Percentiles rank a stretch among this genome's conserved stretches.
These are phyloP conservation scores for Fusarium sp. DNA, from an alignment of 2,329 filamentous ascomycete genomes.

Conservation along the genomic window DNA sequence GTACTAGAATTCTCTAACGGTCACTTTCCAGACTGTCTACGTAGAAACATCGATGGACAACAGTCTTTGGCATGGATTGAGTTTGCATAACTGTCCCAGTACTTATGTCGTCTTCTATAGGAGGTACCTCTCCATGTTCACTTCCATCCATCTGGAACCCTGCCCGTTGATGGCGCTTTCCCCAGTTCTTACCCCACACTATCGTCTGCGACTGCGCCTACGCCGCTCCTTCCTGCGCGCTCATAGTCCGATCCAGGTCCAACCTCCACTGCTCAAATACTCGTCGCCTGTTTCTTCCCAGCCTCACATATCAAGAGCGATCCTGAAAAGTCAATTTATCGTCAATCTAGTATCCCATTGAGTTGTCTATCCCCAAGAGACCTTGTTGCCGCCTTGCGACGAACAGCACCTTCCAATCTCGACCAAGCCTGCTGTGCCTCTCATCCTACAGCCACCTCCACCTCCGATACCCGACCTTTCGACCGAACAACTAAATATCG, in stretches of 20 bases:
- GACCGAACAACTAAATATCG: constrained; percentile 23
- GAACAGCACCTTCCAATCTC: constrained; percentile 22
- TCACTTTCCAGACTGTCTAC: neutral
- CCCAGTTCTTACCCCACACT: constrained; percentile 44
- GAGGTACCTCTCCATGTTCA: neutral
- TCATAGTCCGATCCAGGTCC: constrained; percentile 19
- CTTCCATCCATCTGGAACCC: constrained; percentile 15
- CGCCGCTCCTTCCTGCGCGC: constrained; percentile 6
- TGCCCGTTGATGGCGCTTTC: constrained; percentile 25
- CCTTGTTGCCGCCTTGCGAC: neutral
- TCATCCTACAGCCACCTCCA: constrained; percentile 20
- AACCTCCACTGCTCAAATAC: constrained; percentile 19
- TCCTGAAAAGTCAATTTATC: neutral
- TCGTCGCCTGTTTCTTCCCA: constrained; percentile 33
- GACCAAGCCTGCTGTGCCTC: constrained; percentile 31
- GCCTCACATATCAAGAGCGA: constrained; percentile 5
- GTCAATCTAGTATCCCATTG: neutral
- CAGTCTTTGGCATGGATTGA: neutral
- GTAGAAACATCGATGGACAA: neutral
- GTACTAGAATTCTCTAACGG: neutral
- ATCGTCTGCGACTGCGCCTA: constrained; percentile 18
- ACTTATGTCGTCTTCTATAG: neutral
- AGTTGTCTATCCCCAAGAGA: neutral
- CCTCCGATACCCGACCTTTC: constrained; percentile 6
- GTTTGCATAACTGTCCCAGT: neutral